These are phyloP conservation scores for Aspergillus fumigatus DNA, from an alignment of 2,329 filamentous ascomycete genomes.

Conservation along the genomic window DNA sequence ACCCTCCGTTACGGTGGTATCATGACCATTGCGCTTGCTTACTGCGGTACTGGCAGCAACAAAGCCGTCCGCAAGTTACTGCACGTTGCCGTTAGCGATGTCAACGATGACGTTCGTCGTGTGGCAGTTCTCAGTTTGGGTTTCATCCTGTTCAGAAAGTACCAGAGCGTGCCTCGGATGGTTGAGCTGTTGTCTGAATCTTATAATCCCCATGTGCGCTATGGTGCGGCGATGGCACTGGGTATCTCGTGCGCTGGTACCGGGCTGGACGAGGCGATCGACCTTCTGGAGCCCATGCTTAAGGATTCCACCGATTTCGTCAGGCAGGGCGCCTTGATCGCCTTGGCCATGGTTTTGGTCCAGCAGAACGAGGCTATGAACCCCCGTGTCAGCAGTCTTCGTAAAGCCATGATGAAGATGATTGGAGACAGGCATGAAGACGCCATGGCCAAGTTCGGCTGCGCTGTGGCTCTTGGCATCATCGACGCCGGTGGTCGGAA, in stretches of 20 bases:
- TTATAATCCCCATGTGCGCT: constrained; percentile 97
- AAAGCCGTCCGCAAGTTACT: constrained; percentile 95
- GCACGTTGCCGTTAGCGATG: constrained; percentile 94
- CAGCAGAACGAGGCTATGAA: constrained; percentile 99
- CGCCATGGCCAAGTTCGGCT: constrained; percentile 98
- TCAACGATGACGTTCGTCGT: constrained; percentile 93
- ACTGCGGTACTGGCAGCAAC: constrained; percentile 96
- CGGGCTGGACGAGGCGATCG: constrained; percentile 91
- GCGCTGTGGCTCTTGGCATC: constrained; percentile 88
- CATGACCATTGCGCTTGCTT: constrained; percentile 96
- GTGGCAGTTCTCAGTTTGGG: constrained; percentile 97
- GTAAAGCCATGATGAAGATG: constrained; percentile 92
- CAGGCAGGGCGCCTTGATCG: constrained; percentile 89
- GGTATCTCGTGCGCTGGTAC: constrained; percentile 98
- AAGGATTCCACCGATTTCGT: constrained; percentile 99
- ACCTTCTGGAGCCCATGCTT: constrained; percentile 97
- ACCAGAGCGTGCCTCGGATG: constrained; percentile 95
- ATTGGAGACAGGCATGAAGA: constrained; percentile 94
- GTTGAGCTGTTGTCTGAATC: constrained; percentile 96
- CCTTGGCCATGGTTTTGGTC: constrained; percentile 97
- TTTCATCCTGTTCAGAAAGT: constrained; percentile 97
- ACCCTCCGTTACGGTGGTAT: constrained; percentile 95
- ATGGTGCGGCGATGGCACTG: constrained; percentile 95
- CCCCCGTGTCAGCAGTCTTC: constrained; percentile 84
- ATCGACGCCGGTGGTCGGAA: constrained; percentile 97